Conservation (phyloP, 2,329 filamentous ascomycete species). For the Didymella arachidicola region DNA sequence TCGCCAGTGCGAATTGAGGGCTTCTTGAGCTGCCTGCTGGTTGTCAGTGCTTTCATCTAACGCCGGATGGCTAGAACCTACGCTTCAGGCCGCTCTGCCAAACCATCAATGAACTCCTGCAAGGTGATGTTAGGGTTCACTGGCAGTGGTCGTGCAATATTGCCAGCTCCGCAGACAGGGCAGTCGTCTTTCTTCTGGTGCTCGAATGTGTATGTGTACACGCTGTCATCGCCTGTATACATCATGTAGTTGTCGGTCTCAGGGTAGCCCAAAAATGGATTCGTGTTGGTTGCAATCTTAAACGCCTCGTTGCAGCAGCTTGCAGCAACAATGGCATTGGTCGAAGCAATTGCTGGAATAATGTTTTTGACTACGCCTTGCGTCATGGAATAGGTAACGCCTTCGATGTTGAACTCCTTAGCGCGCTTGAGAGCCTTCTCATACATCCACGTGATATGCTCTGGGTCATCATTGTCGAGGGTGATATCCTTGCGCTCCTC, state of each 20-base stretch:
- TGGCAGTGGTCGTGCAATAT: conserved; percentile 76
- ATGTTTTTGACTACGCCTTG: conserved; percentile 99
- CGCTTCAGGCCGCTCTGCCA: conserved; percentile 83
- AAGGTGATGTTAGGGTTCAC: conserved; percentile 77
- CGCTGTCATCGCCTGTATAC: conserved; percentile 94
- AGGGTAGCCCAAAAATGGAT: conserved; percentile 78
- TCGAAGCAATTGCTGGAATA: conserved; percentile 96
- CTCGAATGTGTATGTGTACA: conserved; percentile 97
- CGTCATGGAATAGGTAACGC: conserved; percentile 93
- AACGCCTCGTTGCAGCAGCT: conserved; percentile 96
- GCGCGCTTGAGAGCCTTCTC: conserved; percentile 82
- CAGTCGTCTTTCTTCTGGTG: conserved; percentile 95
- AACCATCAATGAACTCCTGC: conserved; percentile 82
- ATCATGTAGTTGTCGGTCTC: conserved; percentile 91
- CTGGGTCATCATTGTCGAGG: conserved; percentile 94
- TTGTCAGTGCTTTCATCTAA: conserved; percentile 21
- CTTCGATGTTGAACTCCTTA: conserved; percentile 85
- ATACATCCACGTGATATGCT: conserved; percentile 97
- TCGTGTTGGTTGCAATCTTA: conserved; percentile 86
- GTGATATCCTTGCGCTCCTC: conserved; percentile 72
- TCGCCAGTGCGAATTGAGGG: conserved; percentile 82
- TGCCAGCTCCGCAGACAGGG: conserved; percentile 79
- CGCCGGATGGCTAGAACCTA: conserved; percentile 35
- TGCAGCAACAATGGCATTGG: conserved; percentile 95
- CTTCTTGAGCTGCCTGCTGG: conserved; percentile 79